Percentiles rank a stretch among this genome's conserved stretches.
These are phyloP conservation scores for Tulasnella sp. DNA, from an alignment of 768 basidiomycete species.

Conservation along the genomic window DNA sequence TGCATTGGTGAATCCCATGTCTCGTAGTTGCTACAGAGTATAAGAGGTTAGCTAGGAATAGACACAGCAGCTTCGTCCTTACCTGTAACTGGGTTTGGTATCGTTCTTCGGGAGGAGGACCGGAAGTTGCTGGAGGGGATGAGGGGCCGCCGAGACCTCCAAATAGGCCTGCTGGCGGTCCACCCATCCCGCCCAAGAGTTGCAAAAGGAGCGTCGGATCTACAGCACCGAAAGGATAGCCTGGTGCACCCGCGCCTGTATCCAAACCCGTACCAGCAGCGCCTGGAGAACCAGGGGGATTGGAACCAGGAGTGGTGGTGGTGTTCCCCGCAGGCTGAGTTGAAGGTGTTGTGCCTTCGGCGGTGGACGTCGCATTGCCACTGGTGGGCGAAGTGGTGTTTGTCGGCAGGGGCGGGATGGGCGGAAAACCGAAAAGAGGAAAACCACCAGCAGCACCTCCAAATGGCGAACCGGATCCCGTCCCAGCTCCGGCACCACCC, in stretches of 20 bases:
- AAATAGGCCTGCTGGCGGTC: neutral
- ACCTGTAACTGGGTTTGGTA: conserved; percentile 82
- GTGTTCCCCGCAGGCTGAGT: conserved; percentile 10
- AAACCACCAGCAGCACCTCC: neutral
- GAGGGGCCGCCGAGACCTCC: conserved; percentile 22
- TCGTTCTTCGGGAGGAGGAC: conserved; percentile 76
- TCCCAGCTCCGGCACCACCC: neutral
- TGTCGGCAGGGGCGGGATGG: neutral
- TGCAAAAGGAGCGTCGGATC: conserved; percentile 38
- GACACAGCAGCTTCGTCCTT: neutral
- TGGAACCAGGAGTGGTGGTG: conserved; percentile 21
- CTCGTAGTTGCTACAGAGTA: conserved; percentile 62
- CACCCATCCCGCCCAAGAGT: conserved; percentile 26
- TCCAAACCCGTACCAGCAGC: too few species aligned
- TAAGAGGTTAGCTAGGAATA: neutral
- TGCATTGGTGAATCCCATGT: conserved; percentile 90
- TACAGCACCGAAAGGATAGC: conserved; percentile 22
- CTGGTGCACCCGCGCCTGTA: neutral
- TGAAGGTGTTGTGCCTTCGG: conserved; percentile 18
- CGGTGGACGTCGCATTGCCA: conserved; percentile 19
- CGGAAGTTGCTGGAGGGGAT: conserved; percentile 38
- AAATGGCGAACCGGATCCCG: neutral
- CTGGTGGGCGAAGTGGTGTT: conserved; percentile 20
- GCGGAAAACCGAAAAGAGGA: neutral
- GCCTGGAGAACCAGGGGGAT: too few species aligned